Conservation (phyloP, 352 stramenopile genomes). For the Halophytophthora batemanensis region DNA sequence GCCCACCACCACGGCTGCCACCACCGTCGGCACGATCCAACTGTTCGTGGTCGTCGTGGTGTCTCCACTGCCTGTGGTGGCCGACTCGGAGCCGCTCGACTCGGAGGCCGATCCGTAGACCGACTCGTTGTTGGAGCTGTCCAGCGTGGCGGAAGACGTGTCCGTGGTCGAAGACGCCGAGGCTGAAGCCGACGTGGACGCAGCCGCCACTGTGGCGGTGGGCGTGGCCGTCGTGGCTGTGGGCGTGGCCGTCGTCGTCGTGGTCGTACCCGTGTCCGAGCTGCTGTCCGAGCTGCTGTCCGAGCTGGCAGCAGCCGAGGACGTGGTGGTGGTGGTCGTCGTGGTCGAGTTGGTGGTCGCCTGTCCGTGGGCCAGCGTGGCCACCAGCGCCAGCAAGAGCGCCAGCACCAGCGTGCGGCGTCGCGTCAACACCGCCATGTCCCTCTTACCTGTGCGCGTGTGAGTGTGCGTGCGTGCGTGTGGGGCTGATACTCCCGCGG, state of each 20-base stretch:
- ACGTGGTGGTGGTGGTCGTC: conserved; percentile 18
- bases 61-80: too few relatives aligned
- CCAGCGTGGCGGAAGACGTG: conserved; percentile 33
- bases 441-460: too few relatives aligned
- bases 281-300: conserved; percentile 12
- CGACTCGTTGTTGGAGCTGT: conserved; percentile 21
- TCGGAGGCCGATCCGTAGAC: too few relatives aligned
- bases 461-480: conserved; percentile 1
- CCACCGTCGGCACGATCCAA: conserved; percentile 60
- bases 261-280: conserved; percentile 19
- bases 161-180: conserved; percentile 31
- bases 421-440: too few relatives aligned
- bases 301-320: conserved; percentile 6
- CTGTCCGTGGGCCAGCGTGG: conserved; percentile 15
- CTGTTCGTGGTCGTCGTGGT: conserved; percentile 26
- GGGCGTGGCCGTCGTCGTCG: conserved; percentile 14
- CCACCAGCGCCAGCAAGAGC: conserved; percentile 23
- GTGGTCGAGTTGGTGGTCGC: conserved; percentile 26
- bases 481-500: conserved; percentile 6
- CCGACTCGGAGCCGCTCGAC: conserved; percentile 8
- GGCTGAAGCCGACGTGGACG: conserved; percentile 20
- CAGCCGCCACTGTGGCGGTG: too few relatives aligned
- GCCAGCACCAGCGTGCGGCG: conserved; percentile 15
- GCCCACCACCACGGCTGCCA: conserved; percentile 50
- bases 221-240: conserved; percentile 18